Base-by-base conservation (phyloP, 2,329 filamentous ascomycete genomes). In the Calonectria pteridis region DNA sequence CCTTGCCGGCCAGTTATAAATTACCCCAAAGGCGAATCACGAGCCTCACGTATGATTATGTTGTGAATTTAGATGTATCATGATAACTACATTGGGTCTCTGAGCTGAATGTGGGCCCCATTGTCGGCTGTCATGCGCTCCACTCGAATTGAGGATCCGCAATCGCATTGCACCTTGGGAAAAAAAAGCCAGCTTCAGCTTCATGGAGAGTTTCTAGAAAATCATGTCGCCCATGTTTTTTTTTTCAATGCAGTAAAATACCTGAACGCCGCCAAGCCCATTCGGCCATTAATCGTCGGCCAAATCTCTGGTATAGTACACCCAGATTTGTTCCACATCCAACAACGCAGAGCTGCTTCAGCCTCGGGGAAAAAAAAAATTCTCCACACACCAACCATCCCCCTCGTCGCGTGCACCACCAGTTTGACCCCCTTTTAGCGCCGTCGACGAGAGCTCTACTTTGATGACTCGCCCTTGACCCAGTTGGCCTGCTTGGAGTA, bases 401-500 rank as follows among this genome's bases (percentile, higher is more conserved):
- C 53, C 58, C 49, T 66, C 40, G 11, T 59, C 58, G 58, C 58
- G 33, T 43, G 33, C 58, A 40, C 53, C 28, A 10, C 18, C 26
- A 28, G n/a, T n/a, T n/a, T n/a, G n/a, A n/a, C n/a, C n/a, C 33
- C 14, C 31, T 13, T 18, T 18, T 20, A 64, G 40, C 59, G 40
- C 37, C 26, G 59, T n/a, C 59, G 26, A 49, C 40, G 28, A n/a
- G 35, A 16, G 37, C 49, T 62, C 69, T 74, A 78, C 75, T 79
- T 82, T 18, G 71, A 74, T 63, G 81, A 82, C 75, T 85, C 84
- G 58, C 84, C 82, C 79, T 84, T 85, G 76, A 84, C 84, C 85
- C 87, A 87, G 81, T 88, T 88, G 74, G 85, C 86, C 85, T 92
- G 89, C 85, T 89, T 91, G 77, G 86, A 84, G 79, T 87, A 87